Evolutionary conservation across 345 rosid species (phyloP), one percentile per base, ranked within the genome.

Genomic region (Eucalyptus guilfoylei): DNA sequence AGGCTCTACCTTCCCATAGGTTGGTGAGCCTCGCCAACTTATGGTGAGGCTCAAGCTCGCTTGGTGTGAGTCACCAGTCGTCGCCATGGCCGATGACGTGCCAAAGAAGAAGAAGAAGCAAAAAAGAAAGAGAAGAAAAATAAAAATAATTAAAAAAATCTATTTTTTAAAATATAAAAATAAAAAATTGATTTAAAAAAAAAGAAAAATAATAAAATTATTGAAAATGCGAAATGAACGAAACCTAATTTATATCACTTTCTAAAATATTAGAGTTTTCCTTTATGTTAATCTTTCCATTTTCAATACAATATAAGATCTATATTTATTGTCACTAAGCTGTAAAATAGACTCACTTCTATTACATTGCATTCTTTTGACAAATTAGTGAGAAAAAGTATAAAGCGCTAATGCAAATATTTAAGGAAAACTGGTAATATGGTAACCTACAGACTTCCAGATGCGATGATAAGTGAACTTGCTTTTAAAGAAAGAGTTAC

Each of bases 201-300:
- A 13, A 16, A n/a, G n/a, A 16, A 7, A 50, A 16, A 50, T 6
- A 50, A 50, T 0, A 14, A 50, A 48, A 49, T 1, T 16, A 50
- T 6, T 16, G 4, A 50, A 50, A 50, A 50, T 1, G 0, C 0
- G 4, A 50, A 50, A 50, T 0, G 2, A 52, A 19, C 24, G 1
- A 3, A 52, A 9, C 24, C 0, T 52, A 60, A 60, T 60, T 60
- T 28, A 28, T 60, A 60, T 2, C 72, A n/a, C 37, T 64, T 64
- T 64, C 37, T 30, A 64, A 64, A 64, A n/a, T n/a, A n/a, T 64
- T 64, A 64, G 37, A 64, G 9, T n/a, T 64, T 32, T 2, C 72
- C 72, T 64, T 64, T 64, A 3, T 30, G 4, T n/a, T 64, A 2
- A 30, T 64, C 72, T n/a, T 64, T 14, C 37, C 10, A 0, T 30